Conservation (phyloP, 139 green algal species). For the Chlamydomonas urium region DNA sequence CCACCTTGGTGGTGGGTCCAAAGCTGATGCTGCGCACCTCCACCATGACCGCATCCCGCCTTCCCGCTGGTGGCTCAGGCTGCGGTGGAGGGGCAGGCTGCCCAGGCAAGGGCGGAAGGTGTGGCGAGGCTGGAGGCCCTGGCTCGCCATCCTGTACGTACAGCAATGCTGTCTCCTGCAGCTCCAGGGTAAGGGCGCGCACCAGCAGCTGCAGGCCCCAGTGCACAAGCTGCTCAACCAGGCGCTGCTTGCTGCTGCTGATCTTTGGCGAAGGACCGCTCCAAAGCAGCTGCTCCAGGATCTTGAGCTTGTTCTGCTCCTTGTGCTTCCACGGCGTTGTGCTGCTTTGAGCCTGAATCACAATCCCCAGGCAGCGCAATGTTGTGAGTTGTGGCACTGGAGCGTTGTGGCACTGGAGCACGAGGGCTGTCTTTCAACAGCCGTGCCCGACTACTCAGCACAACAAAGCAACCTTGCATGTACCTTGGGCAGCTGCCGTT, state of each 20-base stretch:
- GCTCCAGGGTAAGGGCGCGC: conserved; percentile 7
- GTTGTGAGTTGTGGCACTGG: neutral
- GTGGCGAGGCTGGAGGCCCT: neutral
- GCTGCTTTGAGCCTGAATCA: neutral
- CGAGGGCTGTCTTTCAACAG: neutral
- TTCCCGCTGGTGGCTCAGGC: too few relatives aligned
- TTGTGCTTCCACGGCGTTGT: neutral
- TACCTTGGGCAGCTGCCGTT: neutral
- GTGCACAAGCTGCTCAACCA: neutral
- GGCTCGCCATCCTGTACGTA: conserved; percentile 24
- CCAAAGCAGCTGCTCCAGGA: neutral
- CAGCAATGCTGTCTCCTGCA: neutral
- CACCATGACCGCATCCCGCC: neutral
- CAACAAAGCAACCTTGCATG: neutral
- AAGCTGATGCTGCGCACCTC: neutral
- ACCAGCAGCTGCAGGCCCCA: neutral
- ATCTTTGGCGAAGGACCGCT: neutral
- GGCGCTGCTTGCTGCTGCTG: neutral
- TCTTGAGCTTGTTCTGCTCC: neutral
- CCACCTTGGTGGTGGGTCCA: neutral
- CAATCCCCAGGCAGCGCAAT: neutral
- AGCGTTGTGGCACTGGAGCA: too few relatives aligned
- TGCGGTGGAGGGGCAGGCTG: neutral
- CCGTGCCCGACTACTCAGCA: neutral
- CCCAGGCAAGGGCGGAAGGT: neutral